Evolutionary conservation across 2,329 filamentous ascomycete genomes (phyloP), one percentile per base, ranked within the genome.

Genomic region (Penicillium expansum): DNA sequence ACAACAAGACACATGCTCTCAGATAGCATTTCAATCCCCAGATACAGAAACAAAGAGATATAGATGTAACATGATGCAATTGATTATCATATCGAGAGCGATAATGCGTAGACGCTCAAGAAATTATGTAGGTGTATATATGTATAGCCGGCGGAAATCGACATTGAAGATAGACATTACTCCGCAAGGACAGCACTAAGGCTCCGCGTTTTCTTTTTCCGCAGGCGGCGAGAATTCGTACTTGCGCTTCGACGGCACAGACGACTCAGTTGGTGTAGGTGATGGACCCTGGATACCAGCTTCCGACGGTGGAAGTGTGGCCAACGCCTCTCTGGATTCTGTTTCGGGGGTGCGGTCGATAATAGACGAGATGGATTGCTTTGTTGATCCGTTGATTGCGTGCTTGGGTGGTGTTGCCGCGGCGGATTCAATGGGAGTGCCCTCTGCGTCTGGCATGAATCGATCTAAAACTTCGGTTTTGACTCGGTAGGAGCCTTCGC

Each of bases 361-460:
- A 38, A 76, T 75, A 2, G 73, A 74, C 3, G 71, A 74, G 42
- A 76, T 76, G 22, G 72, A 71, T 39, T 74, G 73, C 60, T 75
- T 75, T 27, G 65, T 70, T 11, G 71, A 72, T 52, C 68, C 64
- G 47, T 70, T 69, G n/a, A 56, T 7, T 51, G 41, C 22, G 52
- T 63, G 43, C 63, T 66, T 50, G 37, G 64, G 27, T 38, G 56
- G 41, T 45, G 58, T 55, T 61, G 57, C 22, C 42, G 57, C 38
- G 42, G 57, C 35, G 50, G 47, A 41, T 42, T 66, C 20, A 16
- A 20, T 38, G 2, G 61, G 52, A 3, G 57, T 57, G 3, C 56
- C 55, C 18, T 63, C 56, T 3, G 47, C 49, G 1, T 66, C 60
- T 1, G 62, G 59, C 29, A 71, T 56, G 5, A 63, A 58, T 27